These are phyloP conservation scores for Rhizophlyctis rosea DNA, from an alignment of 192 early-diverging fungal species.

Conservation along the genomic window DNA sequence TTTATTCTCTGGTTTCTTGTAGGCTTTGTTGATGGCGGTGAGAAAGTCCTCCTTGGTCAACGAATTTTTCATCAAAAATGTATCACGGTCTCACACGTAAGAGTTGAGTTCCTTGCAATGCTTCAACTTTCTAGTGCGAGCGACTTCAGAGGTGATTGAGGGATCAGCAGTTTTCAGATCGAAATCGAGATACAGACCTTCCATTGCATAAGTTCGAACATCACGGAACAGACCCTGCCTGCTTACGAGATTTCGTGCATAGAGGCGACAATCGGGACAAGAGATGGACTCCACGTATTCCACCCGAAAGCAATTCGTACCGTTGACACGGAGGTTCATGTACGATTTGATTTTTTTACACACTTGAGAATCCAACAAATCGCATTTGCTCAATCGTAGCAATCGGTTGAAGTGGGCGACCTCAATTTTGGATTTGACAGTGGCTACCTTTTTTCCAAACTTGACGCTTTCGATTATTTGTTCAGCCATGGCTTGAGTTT, in stretches of 20 bases:
- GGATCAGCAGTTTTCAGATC: background rate
- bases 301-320: background rate
- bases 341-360: background rate
- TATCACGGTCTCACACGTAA: slow-evolving; percentile 7
- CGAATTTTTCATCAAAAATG: background rate
- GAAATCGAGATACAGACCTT: background rate
- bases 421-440: too few species aligned
- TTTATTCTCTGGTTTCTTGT: background rate
- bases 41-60: slow-evolving; percentile 9
- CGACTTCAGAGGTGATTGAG: too few species aligned
- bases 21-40: background rate
- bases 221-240: too few species aligned
- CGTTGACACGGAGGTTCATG: background rate
- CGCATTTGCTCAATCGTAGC: background rate
- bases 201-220: background rate
- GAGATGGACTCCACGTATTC: background rate
- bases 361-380: background rate
- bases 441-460: too few species aligned
- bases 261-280: too few species aligned
- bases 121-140: too few species aligned
- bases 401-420: background rate
- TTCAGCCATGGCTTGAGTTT: too few species aligned
- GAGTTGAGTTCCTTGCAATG: background rate
- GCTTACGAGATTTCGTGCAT: too few species aligned
- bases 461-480: too few species aligned